Conservation (phyloP, 352 stramenopile genomes). For the Phytopythium chamaehyphon region DNA sequence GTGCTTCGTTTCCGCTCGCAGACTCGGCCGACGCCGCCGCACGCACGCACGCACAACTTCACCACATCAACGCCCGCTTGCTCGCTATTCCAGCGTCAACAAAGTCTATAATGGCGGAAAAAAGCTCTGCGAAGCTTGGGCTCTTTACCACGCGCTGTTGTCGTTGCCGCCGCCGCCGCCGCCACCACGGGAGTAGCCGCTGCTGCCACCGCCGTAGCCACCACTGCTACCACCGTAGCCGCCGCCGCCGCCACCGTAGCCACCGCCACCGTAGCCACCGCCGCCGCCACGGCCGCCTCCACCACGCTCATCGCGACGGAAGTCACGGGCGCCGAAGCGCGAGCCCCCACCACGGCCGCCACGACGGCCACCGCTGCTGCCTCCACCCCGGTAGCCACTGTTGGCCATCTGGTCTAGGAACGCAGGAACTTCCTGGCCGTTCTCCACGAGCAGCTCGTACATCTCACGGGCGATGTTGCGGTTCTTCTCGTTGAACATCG, state of each 20-base stretch:
- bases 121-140: conserved; percentile 6
- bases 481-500: conserved; percentile 99
- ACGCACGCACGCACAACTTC: conserved; percentile 29
- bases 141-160: conserved; percentile 87
- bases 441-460: conserved; percentile 95
- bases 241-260: conserved; percentile 18
- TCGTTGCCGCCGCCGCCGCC: conserved; percentile 53
- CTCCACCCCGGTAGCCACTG: conserved; percentile 65
- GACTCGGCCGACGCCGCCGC: conserved; percentile 22
- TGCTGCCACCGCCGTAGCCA: conserved; percentile 17
- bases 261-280: conserved; percentile 13
- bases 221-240: conserved; percentile 28
- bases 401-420: conserved; percentile 95
- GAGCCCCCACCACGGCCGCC: conserved; percentile 51
- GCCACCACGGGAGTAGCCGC: conserved; percentile 15
- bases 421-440: conserved; percentile 92
- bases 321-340: conserved; percentile 86
- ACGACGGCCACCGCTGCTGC: conserved; percentile 41
- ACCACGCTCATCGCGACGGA: conserved; percentile 71
- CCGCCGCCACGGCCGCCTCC: conserved; percentile 25
- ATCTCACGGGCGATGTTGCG: conserved; percentile 96
- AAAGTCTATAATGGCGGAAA: conserved; percentile 25
- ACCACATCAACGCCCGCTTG: conserved; percentile 9
- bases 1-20: conserved; percentile 21
- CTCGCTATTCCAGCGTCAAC: conserved; percentile 14